Conservation (phyloP, 2,329 filamentous ascomycete genomes). For the Xylariales sp. region DNA sequence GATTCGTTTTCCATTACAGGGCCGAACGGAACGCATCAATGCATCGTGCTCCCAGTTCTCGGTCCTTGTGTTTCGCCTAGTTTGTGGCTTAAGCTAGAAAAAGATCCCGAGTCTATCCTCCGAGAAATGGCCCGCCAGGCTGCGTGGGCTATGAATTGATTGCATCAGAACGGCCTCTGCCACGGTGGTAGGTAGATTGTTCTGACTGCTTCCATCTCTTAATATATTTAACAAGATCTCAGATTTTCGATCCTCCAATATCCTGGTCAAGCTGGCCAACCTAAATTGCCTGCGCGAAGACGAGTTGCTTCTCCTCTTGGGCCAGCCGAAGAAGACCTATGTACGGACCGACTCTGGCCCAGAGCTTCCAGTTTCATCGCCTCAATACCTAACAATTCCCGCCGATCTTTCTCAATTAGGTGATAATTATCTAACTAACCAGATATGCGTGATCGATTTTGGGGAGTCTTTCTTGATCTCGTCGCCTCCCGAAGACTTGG, state of each 20-base stretch:
- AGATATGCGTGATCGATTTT: too few species aligned
- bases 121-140: slow-evolving; percentile 7
- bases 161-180: slow-evolving; percentile 9
- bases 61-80: slow-evolving; percentile 8
- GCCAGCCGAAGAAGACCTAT: slow-evolving; percentile 6
- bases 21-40: background rate
- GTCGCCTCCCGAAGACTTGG: too few species aligned
- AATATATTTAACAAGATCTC: background rate
- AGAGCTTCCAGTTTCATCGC: background rate
- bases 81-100: slow-evolving; percentile 1
- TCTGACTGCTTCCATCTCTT: background rate
- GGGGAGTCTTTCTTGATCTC: too few species aligned
- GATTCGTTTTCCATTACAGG: background rate
- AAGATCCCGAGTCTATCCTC: slow-evolving; percentile 3
- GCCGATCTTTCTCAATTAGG: too few species aligned
- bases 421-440: too few species aligned
- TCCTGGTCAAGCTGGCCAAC: slow-evolving; percentile 7
- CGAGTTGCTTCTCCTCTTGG: slow-evolving; percentile 6
- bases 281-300: slow-evolving; percentile 8
- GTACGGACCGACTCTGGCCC: slow-evolving; percentile 5
- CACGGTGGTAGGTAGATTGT: slow-evolving; percentile 8
- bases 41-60: slow-evolving; percentile 5
- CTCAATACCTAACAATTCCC: background rate
- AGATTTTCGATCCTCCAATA: slow-evolving; percentile 11
- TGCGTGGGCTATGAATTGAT: slow-evolving; percentile 7